phyloP scores from a whole-genome alignment of 139 green algal genomes.

The Chloropicon primus region DNA sequence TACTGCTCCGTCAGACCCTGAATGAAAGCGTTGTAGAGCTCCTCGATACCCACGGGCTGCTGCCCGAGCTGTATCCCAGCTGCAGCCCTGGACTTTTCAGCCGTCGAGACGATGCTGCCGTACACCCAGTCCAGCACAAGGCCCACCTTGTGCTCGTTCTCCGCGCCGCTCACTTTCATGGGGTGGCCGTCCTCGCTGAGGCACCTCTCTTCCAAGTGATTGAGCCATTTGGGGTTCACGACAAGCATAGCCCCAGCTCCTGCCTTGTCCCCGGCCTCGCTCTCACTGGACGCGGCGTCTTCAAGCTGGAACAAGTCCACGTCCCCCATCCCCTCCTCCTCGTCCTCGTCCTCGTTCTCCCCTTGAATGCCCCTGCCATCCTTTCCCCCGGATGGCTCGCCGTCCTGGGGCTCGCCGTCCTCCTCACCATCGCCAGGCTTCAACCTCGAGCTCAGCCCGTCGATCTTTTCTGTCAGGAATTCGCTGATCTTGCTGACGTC shows the following conservation, averaged over 20 bases:
- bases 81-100: constrained; percentile 67
- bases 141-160: constrained; percentile 27
- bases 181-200: constrained; percentile 69
- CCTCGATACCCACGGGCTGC: not conserved
- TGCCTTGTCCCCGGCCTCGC: not conserved
- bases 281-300: not conserved
- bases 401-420: not conserved
- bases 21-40: not conserved
- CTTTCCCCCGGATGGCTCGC: not conserved
- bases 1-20: constrained; percentile 1
- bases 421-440: constrained; percentile 48
- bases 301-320: constrained; percentile 65
- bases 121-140: constrained; percentile 82
- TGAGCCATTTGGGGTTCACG: constrained; percentile 64
- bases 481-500: constrained; percentile 50
- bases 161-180: constrained; percentile 28
- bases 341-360: constrained; percentile 24
- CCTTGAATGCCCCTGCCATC: too few species aligned
- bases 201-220: constrained; percentile 56
- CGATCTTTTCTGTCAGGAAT: constrained; percentile 72
- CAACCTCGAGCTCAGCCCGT: constrained; percentile 49
- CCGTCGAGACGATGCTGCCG: constrained; percentile 70
- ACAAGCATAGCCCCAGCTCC: constrained; percentile 28
- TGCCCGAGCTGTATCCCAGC: constrained; percentile 12
- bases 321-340: constrained; percentile 62